Evolutionary conservation across 352 stramenopile genomes (phyloP).

Genomic region (Peronospora farinosa): DNA sequence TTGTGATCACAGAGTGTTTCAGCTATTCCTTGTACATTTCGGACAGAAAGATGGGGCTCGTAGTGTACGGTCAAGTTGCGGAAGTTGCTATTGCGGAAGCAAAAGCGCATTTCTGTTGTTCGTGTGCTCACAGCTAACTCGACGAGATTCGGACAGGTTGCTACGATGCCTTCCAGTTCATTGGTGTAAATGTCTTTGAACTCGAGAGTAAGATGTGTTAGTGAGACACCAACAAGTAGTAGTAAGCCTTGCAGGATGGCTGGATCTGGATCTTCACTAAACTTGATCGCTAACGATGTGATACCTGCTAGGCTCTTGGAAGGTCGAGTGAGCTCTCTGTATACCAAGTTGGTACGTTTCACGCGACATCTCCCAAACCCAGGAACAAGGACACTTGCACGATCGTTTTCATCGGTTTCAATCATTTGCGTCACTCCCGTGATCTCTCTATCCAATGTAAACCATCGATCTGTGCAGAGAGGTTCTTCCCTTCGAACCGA

Average conservation of each 20-base stretch:
- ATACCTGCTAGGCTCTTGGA: slow-evolving; percentile 18
- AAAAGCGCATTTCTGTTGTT: slow-evolving; percentile 18
- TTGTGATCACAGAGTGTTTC: slow-evolving; percentile 14
- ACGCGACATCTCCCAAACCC: slow-evolving; percentile 22
- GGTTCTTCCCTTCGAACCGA: slow-evolving; percentile 11
- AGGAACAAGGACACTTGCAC: slow-evolving; percentile 14
- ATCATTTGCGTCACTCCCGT: slow-evolving; percentile 8
- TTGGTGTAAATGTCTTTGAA: slow-evolving; percentile 16
- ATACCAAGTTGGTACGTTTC: slow-evolving; percentile 3
- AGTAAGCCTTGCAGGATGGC: slow-evolving; percentile 17
- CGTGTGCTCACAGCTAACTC: slow-evolving; percentile 21
- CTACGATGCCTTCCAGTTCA: slow-evolving; percentile 20
- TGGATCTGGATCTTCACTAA: slow-evolving; percentile 18
- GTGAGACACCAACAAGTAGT: slow-evolving; percentile 17
- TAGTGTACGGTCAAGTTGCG: slow-evolving; percentile 14
- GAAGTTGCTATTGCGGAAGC: slow-evolving; percentile 16
- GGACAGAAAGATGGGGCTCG: slow-evolving; percentile 4
- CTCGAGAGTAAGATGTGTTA: slow-evolving; percentile 17
- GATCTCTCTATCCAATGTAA: slow-evolving; percentile 16
- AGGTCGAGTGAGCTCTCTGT: slow-evolving; percentile 10
- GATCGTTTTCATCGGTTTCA: slow-evolving; percentile 1
- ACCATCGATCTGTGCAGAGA: background rate
- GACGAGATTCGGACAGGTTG: slow-evolving; percentile 18
- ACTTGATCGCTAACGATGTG: slow-evolving; percentile 18
- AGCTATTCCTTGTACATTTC: slow-evolving; percentile 6